Evolutionary conservation across 1,284 basidiomycete genomes (phyloP), one percentile per base, ranked within the genome.

Genomic region (Ustilago vetiveriae): DNA sequence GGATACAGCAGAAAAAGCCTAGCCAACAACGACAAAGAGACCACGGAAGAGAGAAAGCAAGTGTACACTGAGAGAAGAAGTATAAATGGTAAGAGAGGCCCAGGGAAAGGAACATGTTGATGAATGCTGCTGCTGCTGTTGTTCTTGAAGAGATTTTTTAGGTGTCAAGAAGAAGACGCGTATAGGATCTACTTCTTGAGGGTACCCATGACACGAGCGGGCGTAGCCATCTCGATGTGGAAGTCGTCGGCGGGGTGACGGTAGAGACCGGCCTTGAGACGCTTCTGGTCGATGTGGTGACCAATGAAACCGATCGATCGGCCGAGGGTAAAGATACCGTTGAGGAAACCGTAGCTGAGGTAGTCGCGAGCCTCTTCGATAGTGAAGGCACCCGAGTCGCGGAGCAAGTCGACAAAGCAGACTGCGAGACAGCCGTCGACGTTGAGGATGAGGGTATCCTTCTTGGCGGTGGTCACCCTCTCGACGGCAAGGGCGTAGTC

Each of bases 401-500:
- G 89, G 60, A 98, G 88, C 57, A 98, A 86, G 84, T 98, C 95
- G 79, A 94, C 92, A 85, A 98, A 98, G 86, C 91, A 96, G 68
- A 95, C 95, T 43, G 95, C 95, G 71, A 98, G 94, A 84, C 93
- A 95, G 43, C 94, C 94, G 76, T 98, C 94, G 76, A 98, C 94
- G 85, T 45, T 72, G 51, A 54, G 64, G 38, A 70, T 67, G 27
- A 74, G 88, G 33, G 93, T 94, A 83, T 95, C 94, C 86, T 98
- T 97, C 90, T 98, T 98, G 57, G 92, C 86, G 41, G 94, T 95
- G 36, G 95, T 98, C 55, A 98, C 94, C 84, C 92, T 93, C 87
- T 98, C 94, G 72, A 98, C 94, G 39, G 92, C 94, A 59, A 98
- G 88, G n/a, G 95, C 95, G 81, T 97, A 98, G 86, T 98, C 95